Percentiles rank a stretch among this genome's conserved stretches.
Conservation (phyloP, 2,329 filamentous ascomycete genomes). For the Claviceps monticola region DNA sequence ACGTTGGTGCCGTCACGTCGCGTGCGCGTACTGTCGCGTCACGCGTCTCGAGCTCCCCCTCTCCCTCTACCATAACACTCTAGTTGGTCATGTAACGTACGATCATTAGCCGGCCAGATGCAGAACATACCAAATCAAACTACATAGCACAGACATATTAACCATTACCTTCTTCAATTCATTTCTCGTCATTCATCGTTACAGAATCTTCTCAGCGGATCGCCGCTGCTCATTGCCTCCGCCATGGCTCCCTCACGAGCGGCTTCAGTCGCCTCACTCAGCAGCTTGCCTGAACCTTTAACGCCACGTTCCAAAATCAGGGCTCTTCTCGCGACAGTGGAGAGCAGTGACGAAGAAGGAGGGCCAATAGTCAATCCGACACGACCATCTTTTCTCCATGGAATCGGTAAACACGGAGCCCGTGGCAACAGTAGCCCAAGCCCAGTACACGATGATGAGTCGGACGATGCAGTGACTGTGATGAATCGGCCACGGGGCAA, state of each 20-base stretch:
- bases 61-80: conserved; percentile 1
- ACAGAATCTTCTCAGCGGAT: neutral
- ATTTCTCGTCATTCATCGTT: neutral
- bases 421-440: neutral
- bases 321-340: conserved; percentile 36
- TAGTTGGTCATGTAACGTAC: too few relatives aligned
- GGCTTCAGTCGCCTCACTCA: conserved; percentile 29
- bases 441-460: conserved; percentile 26
- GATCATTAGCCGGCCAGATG: neutral
- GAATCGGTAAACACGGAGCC: neutral
- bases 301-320: conserved; percentile 41
- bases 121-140: neutral
- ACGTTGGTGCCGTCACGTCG: conserved; percentile 6
- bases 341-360: conserved; percentile 36
- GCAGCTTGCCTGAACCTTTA: conserved; percentile 29
- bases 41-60: conserved; percentile 18
- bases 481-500: conserved; percentile 42
- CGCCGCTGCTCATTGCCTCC: neutral
- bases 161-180: neutral
- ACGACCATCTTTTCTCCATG: conserved; percentile 4
- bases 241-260: conserved; percentile 36
- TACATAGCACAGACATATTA: neutral
- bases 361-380: conserved; percentile 5
- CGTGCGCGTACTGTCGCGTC: conserved; percentile 13
- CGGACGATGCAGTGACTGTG: conserved; percentile 25